A percentile compares a stretch with the other conserved stretches of the same genome.
Conservation (phyloP, 495 filamentous ascomycete genomes). For the Penicillium canariense region DNA sequence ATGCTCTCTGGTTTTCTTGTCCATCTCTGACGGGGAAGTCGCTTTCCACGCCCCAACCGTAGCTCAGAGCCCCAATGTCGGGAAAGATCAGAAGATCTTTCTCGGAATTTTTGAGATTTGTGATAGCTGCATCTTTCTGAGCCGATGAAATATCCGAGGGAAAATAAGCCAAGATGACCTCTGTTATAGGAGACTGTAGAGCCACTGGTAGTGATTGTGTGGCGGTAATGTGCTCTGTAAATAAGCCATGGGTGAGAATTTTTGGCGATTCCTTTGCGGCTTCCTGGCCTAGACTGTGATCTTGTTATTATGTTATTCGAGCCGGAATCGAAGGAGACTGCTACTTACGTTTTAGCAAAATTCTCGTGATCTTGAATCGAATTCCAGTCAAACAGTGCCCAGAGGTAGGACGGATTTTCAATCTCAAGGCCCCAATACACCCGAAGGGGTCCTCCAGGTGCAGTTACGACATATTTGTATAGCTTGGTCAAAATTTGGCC, state of each 20-base stretch:
- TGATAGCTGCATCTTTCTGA: background rate
- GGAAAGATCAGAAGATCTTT: background rate
- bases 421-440: slow-evolving; percentile 1
- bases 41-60: background rate
- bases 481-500: background rate
- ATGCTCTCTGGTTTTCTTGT: background rate
- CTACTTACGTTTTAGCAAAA: background rate
- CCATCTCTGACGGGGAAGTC: background rate
- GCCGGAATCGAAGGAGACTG: too few relatives aligned
- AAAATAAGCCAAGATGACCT: background rate
- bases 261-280: background rate
- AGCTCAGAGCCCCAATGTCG: background rate
- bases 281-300: background rate
- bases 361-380: background rate
- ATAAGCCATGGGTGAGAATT: background rate
- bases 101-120: background rate
- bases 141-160: background rate
- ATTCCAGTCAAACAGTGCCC: background rate
- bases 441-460: background rate
- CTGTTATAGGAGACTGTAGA: background rate
- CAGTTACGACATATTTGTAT: background rate
- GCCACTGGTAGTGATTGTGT: background rate
- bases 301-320: background rate
- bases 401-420: background rate
- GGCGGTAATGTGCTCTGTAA: background rate